phyloP scores from a whole-genome alignment of 2,329 filamentous ascomycete species.

The Epichloe festucae region DNA sequence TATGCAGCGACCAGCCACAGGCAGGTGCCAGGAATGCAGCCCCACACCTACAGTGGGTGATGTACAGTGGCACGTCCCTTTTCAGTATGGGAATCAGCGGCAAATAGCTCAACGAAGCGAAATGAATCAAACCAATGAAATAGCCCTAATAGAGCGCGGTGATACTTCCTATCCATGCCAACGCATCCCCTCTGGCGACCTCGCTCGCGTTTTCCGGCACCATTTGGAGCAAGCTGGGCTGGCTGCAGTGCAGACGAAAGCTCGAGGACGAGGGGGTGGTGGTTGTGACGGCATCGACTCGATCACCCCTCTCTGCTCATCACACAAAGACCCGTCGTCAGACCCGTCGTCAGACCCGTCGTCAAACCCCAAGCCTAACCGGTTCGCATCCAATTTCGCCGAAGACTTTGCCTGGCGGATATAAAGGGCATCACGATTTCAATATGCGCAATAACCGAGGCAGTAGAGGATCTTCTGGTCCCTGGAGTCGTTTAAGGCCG shows the following conservation, averaged over 20 bases:
- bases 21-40: too few species aligned
- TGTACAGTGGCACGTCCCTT: too few species aligned
- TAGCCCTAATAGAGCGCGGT: not conserved
- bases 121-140: not conserved
- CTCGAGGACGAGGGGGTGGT: not conserved
- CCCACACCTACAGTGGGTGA: too few species aligned
- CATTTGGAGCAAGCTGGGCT: conserved; percentile 10
- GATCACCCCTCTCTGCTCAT: not conserved
- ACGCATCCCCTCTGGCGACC: not conserved
- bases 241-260: conserved; percentile 11
- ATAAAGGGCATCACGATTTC: not conserved
- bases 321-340: not conserved
- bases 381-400: too few species aligned
- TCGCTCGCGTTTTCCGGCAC: not conserved
- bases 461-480: conserved; percentile 30
- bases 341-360: not conserved
- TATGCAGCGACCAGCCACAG: too few species aligned
- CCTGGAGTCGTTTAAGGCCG: conserved; percentile 62
- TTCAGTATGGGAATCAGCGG: too few species aligned
- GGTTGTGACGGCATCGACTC: not conserved
- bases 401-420: not conserved
- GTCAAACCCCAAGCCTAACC: not conserved
- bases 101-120: not conserved
- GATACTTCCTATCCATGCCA: not conserved
- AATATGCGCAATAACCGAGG: conserved; percentile 14